Evolutionary conservation across 768 basidiomycete species (phyloP), one percentile per base, ranked within the genome.

Genomic region (Hygrophorus pudorinus): DNA sequence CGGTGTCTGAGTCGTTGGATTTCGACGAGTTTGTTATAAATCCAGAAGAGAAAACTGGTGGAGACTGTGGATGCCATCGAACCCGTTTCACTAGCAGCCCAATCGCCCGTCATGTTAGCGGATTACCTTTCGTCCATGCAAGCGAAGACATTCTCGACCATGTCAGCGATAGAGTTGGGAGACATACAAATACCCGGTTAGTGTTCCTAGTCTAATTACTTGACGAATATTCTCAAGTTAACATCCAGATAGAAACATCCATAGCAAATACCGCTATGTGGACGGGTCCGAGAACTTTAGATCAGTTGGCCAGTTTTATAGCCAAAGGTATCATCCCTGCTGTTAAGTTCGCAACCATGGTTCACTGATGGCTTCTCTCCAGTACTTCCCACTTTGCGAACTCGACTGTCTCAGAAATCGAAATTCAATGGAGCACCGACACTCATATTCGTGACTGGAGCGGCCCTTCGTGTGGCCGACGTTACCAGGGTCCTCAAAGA

Each of bases 401-500:
- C 72, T 50, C 78, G 87, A 45, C 64, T 97, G 9, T 69, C 72
- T 20, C 90, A 94, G 59, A 71, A 68, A 52, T 77, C 90, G 40
- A 88, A 87, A 57, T 66, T 70, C 38, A 75, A 72, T 47, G 91
- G 90, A n/a, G 75, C 89, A 31, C 94, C 94, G 2, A 88, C 89
- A 2, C 66, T 96, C 34, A 63, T 99, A 10, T 85, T 90, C 56
- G 60, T 98, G 36, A 75, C 89, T 12, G 79, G 81, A 20, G 88
- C 92, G n/a, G 94, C 94, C 3, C 70, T 97, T 29, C 76, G 94
- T 41, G 92, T 91, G n/a, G 82, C 80, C 41, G 90, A 97, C 61
- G 76, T 91, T 14, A 84, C 86, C 30, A 70, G 89, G 47, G 66
- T 77, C 42, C 68, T 91, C 44, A 81, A 75, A 59, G 73, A 80